Conservation (phyloP, 2,329 filamentous ascomycete genomes). For the Chaetomium sp. region DNA sequence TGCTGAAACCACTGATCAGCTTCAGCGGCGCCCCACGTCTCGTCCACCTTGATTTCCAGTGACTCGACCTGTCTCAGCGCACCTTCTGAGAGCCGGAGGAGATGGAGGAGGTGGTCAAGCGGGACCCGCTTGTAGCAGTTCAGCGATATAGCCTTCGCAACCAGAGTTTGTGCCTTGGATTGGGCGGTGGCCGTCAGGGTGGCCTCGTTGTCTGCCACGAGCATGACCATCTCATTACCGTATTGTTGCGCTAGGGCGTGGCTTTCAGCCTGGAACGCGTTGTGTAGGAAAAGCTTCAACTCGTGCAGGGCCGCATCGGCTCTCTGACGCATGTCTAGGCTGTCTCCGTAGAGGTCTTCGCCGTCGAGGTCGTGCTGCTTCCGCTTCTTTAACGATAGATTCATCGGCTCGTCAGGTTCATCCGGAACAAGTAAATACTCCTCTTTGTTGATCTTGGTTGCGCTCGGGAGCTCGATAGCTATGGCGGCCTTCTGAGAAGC, state of each 20-base stretch:
- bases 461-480: constrained; percentile 51
- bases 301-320: constrained; percentile 73
- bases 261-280: constrained; percentile 78
- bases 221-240: constrained; percentile 56
- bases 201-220: constrained; percentile 61
- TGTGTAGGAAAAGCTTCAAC: constrained; percentile 68
- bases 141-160: constrained; percentile 71
- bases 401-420: constrained; percentile 49
- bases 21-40: constrained; percentile 68
- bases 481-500: constrained; percentile 40
- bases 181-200: constrained; percentile 69
- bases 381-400: constrained; percentile 56
- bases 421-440: constrained; percentile 55
- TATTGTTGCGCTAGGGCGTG: constrained; percentile 58
- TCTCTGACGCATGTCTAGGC: constrained; percentile 78
- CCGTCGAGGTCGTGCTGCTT: constrained; percentile 54
- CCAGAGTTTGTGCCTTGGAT: constrained; percentile 68
- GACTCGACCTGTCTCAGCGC: constrained; percentile 68
- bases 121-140: constrained; percentile 71
- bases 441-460: constrained; percentile 51
- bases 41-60: constrained; percentile 68
- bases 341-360: constrained; percentile 60
- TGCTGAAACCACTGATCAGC: constrained; percentile 69
- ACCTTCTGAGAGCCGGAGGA: constrained; percentile 79
- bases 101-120: constrained; percentile 70